Percentiles rank a stretch among this genome's conserved stretches.
These are phyloP conservation scores for Bimuria novae-zelandiae DNA, from an alignment of 2,329 filamentous ascomycete species.

Conservation along the genomic window DNA sequence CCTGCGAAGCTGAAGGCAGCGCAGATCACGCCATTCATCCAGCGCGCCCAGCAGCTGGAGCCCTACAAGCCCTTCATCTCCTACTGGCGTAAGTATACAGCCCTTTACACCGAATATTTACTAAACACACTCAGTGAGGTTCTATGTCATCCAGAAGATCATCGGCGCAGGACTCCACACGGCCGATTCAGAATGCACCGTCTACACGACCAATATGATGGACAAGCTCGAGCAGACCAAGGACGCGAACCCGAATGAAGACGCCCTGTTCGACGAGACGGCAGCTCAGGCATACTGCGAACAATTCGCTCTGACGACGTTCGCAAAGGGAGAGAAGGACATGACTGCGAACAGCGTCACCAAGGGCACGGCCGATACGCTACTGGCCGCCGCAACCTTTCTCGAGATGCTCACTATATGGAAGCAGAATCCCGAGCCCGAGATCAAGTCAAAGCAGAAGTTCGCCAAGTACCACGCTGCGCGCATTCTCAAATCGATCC, in stretches of 20 bases:
- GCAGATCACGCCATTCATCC: constrained; percentile 82
- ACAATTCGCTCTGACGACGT: constrained; percentile 88
- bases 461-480: constrained; percentile 96
- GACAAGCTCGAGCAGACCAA: constrained; percentile 88
- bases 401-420: constrained; percentile 87
- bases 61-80: constrained; percentile 81
- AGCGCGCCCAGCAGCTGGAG: constrained; percentile 82
- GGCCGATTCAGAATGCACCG: constrained; percentile 74
- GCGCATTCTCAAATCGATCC: constrained; percentile 87
- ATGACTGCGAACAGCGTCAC: constrained; percentile 83
- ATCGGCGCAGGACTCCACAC: constrained; percentile 79
- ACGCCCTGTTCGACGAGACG: constrained; percentile 82
- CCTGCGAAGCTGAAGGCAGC: constrained; percentile 76
- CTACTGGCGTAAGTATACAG: constrained; percentile 83
- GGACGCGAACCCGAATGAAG: constrained; percentile 72
- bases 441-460: constrained; percentile 85
- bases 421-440: constrained; percentile 70
- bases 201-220: constrained; percentile 83
- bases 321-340: constrained; percentile 80
- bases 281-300: constrained; percentile 92
- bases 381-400: constrained; percentile 90
- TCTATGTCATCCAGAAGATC: constrained; percentile 88
- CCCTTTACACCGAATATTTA: neutral
- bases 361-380: constrained; percentile 91
- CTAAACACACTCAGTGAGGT: constrained; percentile 34